phyloP scores from a whole-genome alignment of 176 grass and related monocot species.

The Puya raimondii region DNA sequence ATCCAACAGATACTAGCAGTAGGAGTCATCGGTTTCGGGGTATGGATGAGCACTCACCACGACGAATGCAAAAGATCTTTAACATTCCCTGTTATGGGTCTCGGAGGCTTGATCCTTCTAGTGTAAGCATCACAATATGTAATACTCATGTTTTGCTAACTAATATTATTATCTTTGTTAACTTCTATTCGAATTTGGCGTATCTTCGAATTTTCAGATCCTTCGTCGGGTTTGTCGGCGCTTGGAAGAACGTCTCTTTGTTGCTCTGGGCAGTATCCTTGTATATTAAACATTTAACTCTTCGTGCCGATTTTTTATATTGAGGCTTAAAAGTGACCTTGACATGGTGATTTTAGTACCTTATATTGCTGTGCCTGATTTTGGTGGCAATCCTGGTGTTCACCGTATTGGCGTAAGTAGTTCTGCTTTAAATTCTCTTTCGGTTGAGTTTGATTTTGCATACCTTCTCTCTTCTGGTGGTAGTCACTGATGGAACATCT shows the following conservation, averaged over 20 bases:
- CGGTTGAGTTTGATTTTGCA: background rate
- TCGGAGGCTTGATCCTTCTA: constrained; percentile 75
- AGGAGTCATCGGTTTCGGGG: constrained; percentile 67
- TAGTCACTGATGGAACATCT: background rate
- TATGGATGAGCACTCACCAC: constrained; percentile 89
- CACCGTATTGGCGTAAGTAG: constrained; percentile 86
- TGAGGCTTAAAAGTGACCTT: constrained; percentile 36
- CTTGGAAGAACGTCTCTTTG: constrained; percentile 70
- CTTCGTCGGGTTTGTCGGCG: constrained; percentile 81
- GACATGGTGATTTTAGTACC: constrained; percentile 63
- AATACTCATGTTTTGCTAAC: background rate
- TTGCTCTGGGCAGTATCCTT: constrained; percentile 98
- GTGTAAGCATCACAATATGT: constrained; percentile 42
- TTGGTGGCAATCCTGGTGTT: constrained; percentile 89
- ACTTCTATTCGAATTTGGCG: background rate
- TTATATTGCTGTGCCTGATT: constrained; percentile 64
- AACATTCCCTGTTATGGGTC: constrained; percentile 71
- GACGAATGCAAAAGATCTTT: constrained; percentile 79
- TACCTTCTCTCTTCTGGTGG: background rate
- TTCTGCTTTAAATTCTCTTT: background rate
- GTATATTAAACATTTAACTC: background rate
- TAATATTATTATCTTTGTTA: background rate
- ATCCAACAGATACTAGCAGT: constrained; percentile 69
- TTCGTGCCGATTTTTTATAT: background rate
- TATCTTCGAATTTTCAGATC: constrained; percentile 47